phyloP scores from a whole-genome alignment of 495 filamentous ascomycete species.

The Hapsidospora chrysogenum region DNA sequence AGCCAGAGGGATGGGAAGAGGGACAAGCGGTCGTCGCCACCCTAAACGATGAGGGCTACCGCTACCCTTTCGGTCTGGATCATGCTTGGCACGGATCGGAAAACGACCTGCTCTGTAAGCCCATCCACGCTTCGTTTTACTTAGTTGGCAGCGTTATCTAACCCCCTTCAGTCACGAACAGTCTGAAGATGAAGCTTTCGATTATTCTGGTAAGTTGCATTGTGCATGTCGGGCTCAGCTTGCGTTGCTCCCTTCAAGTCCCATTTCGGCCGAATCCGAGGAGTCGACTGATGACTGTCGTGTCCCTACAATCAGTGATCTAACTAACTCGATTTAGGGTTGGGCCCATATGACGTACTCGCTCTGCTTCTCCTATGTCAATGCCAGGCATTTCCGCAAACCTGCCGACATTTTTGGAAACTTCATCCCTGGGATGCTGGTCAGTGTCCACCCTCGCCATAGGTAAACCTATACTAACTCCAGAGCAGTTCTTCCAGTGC shows the following conservation, averaged over 20 bases:
- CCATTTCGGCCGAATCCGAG: too few species aligned
- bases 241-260: too few species aligned
- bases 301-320: too few species aligned
- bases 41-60: conserved; percentile 47
- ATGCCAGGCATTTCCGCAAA: conserved; percentile 84
- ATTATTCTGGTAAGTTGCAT: too few species aligned
- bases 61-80: conserved; percentile 90
- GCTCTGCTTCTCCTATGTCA: conserved; percentile 80
- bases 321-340: too few species aligned
- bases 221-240: too few species aligned
- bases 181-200: conserved; percentile 99
- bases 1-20: conserved; percentile 48
- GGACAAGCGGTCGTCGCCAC: conserved; percentile 43
- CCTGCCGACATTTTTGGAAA: conserved; percentile 93
- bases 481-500: conserved; percentile 98
- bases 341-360: conserved; percentile 99
- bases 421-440: conserved; percentile 93
- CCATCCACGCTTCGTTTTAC: too few species aligned
- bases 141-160: too few species aligned
- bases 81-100: conserved; percentile 95
- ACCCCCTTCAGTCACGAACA: too few species aligned
- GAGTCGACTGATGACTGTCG: too few species aligned
- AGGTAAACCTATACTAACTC: too few species aligned
- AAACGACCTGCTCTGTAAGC: conserved; percentile 83
- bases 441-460: too few species aligned